Percentiles rank a stretch among this genome's conserved stretches.
Conservation (phyloP, 1,139 yeast species). For the Suhomyces guaymorum region DNA sequence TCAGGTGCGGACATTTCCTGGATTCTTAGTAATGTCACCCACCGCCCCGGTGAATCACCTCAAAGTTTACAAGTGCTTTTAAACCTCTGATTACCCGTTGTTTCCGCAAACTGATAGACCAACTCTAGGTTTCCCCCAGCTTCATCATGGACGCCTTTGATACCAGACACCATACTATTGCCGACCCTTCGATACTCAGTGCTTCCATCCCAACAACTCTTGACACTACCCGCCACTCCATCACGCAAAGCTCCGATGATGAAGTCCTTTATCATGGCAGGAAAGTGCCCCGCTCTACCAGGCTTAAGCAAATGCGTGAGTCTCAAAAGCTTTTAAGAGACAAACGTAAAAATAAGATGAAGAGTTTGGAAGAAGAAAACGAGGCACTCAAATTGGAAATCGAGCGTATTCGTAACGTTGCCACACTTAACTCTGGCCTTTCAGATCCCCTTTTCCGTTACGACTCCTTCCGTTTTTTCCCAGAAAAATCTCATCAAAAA, state of each 20-base stretch:
- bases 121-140: no score
- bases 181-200: no score
- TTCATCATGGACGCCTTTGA: no score
- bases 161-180: no score
- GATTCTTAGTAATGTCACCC: no score
- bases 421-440: slow-evolving; percentile 1
- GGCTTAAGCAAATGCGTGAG: slow-evolving; percentile 13
- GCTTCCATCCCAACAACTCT: no score
- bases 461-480: slow-evolving; percentile 3
- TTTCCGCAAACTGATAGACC: no score
- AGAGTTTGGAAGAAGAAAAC: slow-evolving; percentile 10
- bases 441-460: slow-evolving; percentile 3
- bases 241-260: not conserved
- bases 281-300: slow-evolving; percentile 5
- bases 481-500: not conserved
- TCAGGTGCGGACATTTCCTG: no score
- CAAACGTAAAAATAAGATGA: slow-evolving; percentile 8
- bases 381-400: slow-evolving; percentile 3
- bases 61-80: no score
- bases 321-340: slow-evolving; percentile 12
- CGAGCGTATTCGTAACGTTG: not conserved
- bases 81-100: no score
- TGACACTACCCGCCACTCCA: not conserved
- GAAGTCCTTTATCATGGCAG: slow-evolving; percentile 9
- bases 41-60: no score